These are phyloP conservation scores for Petrea volubilis DNA, from an alignment of 257 asterid species.

Conservation along the genomic window DNA sequence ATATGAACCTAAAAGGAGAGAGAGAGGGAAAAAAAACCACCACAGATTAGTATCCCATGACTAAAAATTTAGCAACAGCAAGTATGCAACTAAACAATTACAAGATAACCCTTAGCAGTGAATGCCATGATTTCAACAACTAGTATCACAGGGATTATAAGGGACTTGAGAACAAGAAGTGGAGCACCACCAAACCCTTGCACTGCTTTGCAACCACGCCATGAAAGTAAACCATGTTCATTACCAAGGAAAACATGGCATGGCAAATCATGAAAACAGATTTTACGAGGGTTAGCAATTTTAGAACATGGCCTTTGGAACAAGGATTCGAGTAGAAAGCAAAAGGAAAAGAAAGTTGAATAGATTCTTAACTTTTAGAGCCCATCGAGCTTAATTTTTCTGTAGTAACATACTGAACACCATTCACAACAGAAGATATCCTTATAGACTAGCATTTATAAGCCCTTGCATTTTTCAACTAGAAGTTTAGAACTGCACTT, in stretches of 20 bases:
- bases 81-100: background rate
- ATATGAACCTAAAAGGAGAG: slow-evolving; percentile 72
- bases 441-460: background rate
- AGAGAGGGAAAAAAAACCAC: too few species aligned
- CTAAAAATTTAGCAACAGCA: background rate
- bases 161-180: background rate
- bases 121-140: background rate
- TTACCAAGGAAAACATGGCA: background rate
- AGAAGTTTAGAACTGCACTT: too few species aligned
- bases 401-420: background rate
- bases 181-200: background rate
- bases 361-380: background rate
- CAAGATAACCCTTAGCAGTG: background rate
- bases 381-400: background rate
- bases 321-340: background rate
- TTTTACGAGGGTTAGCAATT: background rate
- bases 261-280: background rate
- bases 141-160: slow-evolving; percentile 1
- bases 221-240: background rate
- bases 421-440: background rate
- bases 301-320: background rate
- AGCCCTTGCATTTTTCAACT: background rate
- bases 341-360: background rate
- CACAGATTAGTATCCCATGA: slow-evolving; percentile 1
- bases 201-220: background rate